These are phyloP conservation scores for Marchantia polymorpha DNA, from an alignment of 225 moss, liverwort and hornwort species.

Conservation along the genomic window DNA sequence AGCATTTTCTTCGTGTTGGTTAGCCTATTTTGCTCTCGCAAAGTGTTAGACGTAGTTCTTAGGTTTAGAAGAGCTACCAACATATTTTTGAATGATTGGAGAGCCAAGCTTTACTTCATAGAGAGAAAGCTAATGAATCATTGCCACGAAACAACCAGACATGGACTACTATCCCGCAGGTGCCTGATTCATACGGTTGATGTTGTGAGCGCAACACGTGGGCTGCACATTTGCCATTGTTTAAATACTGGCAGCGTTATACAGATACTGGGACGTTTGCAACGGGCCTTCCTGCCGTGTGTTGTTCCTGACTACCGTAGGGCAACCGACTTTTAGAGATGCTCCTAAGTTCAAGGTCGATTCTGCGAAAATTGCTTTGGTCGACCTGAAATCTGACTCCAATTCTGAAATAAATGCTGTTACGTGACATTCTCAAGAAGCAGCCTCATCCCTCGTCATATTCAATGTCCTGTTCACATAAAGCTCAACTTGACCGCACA, in stretches of 20 bases:
- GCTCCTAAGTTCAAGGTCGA: background rate
- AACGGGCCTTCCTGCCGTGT: background rate
- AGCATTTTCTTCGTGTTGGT: conserved; percentile 1
- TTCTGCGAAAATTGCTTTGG: background rate
- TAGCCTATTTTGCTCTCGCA: background rate
- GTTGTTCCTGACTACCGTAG: background rate
- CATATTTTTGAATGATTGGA: conserved; percentile 10
- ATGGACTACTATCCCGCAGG: conserved; percentile 3
- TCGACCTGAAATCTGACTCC: background rate
- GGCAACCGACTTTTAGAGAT: background rate
- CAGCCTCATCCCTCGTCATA: too few relatives aligned
- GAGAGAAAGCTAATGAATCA: background rate
- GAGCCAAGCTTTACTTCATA: background rate
- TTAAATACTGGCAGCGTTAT: conserved; percentile 18
- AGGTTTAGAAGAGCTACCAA: conserved; percentile 10
- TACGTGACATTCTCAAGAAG: background rate
- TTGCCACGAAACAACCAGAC: conserved; percentile 10
- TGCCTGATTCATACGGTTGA: background rate
- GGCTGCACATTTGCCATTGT: conserved; percentile 21
- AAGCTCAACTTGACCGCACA: too few relatives aligned
- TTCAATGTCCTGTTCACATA: too few relatives aligned
- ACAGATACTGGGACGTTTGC: conserved; percentile 1
- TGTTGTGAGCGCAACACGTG: background rate
- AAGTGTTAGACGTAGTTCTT: conserved; percentile 9
- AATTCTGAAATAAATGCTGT: background rate